These are phyloP conservation scores for Beauveria medogensis DNA, from an alignment of 2,329 filamentous ascomycete genomes.

Conservation along the genomic window DNA sequence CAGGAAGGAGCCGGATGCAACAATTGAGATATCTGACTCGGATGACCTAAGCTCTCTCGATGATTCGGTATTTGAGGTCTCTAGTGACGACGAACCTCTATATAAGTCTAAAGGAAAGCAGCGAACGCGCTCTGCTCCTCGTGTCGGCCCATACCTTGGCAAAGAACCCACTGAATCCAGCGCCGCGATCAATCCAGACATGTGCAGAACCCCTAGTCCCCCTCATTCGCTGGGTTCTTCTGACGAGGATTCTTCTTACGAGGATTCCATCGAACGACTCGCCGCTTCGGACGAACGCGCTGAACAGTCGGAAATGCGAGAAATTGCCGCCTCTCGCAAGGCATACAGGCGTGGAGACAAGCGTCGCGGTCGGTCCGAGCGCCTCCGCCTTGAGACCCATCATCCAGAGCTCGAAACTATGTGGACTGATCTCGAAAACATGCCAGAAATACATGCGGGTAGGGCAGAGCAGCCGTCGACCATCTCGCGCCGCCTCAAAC, in stretches of 20 bases:
- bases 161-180: background rate
- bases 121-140: background rate
- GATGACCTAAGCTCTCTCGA: conserved; percentile 15
- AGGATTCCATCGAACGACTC: conserved; percentile 18
- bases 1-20: conserved; percentile 12
- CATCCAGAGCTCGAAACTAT: conserved; percentile 77
- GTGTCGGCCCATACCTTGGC: background rate
- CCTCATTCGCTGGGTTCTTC: no score
- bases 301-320: conserved; percentile 7
- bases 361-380: conserved; percentile 35
- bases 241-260: background rate
- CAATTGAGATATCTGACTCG: conserved; percentile 11
- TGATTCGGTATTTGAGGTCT: conserved; percentile 12
- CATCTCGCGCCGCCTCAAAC: conserved; percentile 79
- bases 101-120: conserved; percentile 15
- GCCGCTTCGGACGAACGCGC: background rate
- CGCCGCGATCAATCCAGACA: background rate
- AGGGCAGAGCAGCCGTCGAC: conserved; percentile 46
- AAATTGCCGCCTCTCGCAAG: conserved; percentile 23
- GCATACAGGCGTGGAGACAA: conserved; percentile 24
- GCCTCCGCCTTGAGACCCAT: conserved; percentile 60
- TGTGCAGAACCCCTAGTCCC: background rate
- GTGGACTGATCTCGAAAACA: conserved; percentile 69
- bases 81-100: conserved; percentile 24
- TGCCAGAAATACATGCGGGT: conserved; percentile 55